Evolutionary conservation across 495 filamentous ascomycete species (phyloP).

Genomic region (Penicillium daleae): DNA sequence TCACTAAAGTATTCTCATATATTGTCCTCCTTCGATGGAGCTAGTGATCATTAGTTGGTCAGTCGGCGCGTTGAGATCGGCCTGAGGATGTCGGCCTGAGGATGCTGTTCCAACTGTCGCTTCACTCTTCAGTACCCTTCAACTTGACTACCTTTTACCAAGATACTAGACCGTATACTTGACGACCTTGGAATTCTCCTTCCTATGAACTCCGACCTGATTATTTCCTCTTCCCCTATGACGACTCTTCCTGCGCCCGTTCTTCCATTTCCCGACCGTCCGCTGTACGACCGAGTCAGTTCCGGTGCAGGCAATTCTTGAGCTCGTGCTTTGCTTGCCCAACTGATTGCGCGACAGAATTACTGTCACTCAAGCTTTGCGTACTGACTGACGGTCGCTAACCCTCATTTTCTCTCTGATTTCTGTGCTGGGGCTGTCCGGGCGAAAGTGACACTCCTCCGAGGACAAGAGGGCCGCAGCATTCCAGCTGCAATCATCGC

Average conservation of each 20-base stretch:
- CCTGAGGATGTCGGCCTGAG: not conserved
- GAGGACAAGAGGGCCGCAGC: constrained; percentile 1
- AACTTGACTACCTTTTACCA: not conserved
- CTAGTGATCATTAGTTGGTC: constrained; percentile 1
- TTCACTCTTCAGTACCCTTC: not conserved
- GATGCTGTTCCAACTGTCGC: no score
- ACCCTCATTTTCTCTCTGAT: not conserved
- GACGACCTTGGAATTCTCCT: not conserved
- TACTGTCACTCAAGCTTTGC: not conserved
- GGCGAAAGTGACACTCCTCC: not conserved
- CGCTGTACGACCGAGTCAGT: constrained; percentile 17
- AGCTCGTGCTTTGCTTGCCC: constrained; percentile 12
- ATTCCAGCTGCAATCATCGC: constrained; percentile 15
- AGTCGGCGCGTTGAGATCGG: not conserved
- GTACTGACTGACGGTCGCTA: not conserved
- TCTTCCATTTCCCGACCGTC: not conserved
- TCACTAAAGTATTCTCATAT: not conserved
- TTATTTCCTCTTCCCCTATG: not conserved
- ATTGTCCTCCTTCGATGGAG: not conserved
- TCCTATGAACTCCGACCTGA: not conserved
- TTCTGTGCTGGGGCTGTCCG: no score
- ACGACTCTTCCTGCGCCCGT: not conserved
- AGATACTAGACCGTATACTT: not conserved
- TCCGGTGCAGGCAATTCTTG: constrained; percentile 18
- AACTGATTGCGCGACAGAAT: constrained; percentile 7